Base-by-base conservation (phyloP, 202 grass and related monocot species). In the Zizania palustris region DNA sequence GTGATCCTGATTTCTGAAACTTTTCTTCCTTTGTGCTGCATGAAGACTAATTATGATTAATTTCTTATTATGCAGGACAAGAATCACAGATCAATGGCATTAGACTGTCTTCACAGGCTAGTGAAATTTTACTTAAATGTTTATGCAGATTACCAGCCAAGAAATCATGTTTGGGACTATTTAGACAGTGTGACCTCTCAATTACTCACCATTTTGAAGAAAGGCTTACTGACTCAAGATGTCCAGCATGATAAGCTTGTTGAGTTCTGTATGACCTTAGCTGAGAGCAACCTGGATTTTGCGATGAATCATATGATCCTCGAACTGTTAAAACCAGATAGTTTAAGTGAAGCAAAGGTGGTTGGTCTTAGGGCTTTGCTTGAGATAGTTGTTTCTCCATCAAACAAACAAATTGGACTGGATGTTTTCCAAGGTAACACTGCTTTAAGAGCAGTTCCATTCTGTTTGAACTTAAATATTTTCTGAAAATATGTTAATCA, bases 71-170 rank as follows among this genome's bases (percentile, higher is more conserved):
- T 73, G 77, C 92, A 96, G 92, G 96, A 98, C 48, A 98, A 98
- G 84, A 98, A 92, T 83, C 96, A 95, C 75, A 89, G 96, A n/a
- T 98, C 96, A 49, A 98, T 98, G 96, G 89, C 91, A 81, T 85
- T 98, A 63, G 95, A 98, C 77, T 98, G 95, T 82, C 92, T 98
- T 69, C 95, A 98, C 51, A 87, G 95, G 7, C 71, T 98, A 49
- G 91, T 98, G 50, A 98, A 95, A 82, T 95, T 98, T 78, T 98
- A 98, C 80, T 79, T 98, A 82, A 95, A 98, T 90, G 89, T 92
- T 74, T 95, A 98, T 65, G 91, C 96, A 19, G 78, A 84, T 35
- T 76, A 87, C 57, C 91, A 98, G 63, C 82, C 87, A 13, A 86
- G 79, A 73, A 98, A 98, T 88, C 85, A 71, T 7, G 91, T 92